Conservation (phyloP, 2,329 filamentous ascomycete species). For the Ceratocystis eucalypticola region DNA sequence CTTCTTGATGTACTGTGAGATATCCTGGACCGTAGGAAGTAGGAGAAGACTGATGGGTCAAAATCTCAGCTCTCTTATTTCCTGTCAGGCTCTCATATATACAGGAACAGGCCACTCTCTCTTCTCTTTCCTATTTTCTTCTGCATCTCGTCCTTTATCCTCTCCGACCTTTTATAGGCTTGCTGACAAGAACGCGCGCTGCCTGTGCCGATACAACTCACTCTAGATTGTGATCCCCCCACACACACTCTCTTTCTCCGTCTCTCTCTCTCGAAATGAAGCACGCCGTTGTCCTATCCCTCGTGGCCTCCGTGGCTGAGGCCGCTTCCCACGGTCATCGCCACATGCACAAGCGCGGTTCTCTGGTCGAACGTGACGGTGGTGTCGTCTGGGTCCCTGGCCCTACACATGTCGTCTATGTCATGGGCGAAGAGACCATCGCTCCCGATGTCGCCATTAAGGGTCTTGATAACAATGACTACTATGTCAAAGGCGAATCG, state of each 20-base stretch:
- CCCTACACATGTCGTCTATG: constrained; percentile 54
- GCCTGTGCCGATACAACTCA: neutral
- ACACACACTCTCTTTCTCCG: neutral
- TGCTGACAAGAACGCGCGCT: constrained; percentile 3
- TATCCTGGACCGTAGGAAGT: neutral
- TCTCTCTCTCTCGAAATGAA: constrained; percentile 14
- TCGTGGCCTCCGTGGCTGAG: constrained; percentile 17
- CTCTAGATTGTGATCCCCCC: neutral
- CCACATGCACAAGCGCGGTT: constrained; percentile 16
- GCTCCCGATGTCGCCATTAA: constrained; percentile 50
- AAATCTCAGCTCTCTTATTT: neutral
- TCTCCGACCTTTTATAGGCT: neutral
- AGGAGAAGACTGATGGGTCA: neutral
- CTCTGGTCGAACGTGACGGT: constrained; percentile 23
- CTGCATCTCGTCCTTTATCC: neutral
- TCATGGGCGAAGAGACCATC: constrained; percentile 48
- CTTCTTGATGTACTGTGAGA: neutral
- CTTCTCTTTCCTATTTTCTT: neutral
- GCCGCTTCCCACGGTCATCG: constrained; percentile 18
- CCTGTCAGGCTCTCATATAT: neutral
- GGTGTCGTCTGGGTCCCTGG: constrained; percentile 43
- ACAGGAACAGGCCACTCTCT: neutral
- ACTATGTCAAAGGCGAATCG: constrained; percentile 49
- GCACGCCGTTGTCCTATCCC: constrained; percentile 17
- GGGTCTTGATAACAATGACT: constrained; percentile 59